Evolutionary conservation across 2,329 filamentous ascomycete species (phyloP), one percentile per base, ranked within the genome.

Genomic region (Saccharata proteae): DNA sequence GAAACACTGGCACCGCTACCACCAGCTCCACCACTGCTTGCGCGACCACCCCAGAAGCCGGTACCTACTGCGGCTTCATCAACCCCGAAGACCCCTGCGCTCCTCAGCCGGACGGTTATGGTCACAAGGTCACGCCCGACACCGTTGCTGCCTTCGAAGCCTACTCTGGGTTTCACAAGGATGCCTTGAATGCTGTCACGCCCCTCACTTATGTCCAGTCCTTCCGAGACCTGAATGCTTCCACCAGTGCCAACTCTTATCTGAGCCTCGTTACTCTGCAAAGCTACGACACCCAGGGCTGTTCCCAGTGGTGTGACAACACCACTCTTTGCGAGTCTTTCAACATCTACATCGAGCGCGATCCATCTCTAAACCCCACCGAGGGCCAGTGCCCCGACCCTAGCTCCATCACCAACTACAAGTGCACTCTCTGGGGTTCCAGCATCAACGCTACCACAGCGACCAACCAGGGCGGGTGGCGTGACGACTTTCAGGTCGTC

Each of bases 371-470:
- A 8, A 30, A 39, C 3, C 40, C 41, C 8, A 35, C 35, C 7
- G 6, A 19, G 3, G 7, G 16, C 5, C 24, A 29, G 3, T 47
- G 46, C 34, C 19, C 34, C 2, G 36, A 44, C 14, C 40, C 44
- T 16, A 18, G 13, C 26, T 30, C 32, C 22, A 41, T 40, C 7
- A 46, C 43, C 14, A 19, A 44, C 17, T 49, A 50, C 40, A 51
- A 50, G 32, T 52, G 51, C 28, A 43, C 44, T 6, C 40, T 49
- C 27, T 52, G 41, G 43, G 43, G 44, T 26, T 43, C 44, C 14
- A 39, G 40, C 6, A 43, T 53, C 16, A 38, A 23, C 18, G 13
- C 34, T 9, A 31, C 29, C 4, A 43, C 43, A 12, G 44, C 45
- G 13, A 38, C 40, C 22, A 52, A 52, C 33, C 29, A 36, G 5